Percentiles rank a stretch among this genome's conserved stretches.
These are phyloP conservation scores for Theobroma cacao DNA, from an alignment of 345 rosid genomes.

Conservation along the genomic window DNA sequence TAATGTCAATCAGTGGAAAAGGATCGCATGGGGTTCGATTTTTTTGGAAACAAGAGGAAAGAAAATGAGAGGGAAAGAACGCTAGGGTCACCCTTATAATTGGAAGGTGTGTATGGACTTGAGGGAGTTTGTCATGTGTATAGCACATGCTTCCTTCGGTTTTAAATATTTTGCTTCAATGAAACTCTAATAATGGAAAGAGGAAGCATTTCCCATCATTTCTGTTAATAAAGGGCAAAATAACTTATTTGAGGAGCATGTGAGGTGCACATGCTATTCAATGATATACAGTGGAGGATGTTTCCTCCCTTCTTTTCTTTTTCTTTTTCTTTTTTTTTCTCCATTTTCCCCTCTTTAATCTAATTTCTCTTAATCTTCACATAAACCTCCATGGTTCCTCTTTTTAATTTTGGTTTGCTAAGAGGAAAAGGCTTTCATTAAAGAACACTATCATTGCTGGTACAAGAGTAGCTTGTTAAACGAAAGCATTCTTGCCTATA, in stretches of 20 bases:
- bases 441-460: no score
- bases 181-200: constrained; percentile 1
- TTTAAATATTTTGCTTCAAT: not conserved
- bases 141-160: not conserved
- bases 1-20: not conserved
- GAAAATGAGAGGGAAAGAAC: not conserved
- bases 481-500: no score
- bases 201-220: not conserved
- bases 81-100: not conserved
- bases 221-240: not conserved
- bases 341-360: no score
- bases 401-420: not conserved
- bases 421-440: no score
- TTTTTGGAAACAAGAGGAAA: not conserved
- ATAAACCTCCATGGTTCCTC: no score
- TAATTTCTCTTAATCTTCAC: no score
- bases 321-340: not conserved
- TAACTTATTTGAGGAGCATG: not conserved
- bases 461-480: no score
- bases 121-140: not conserved
- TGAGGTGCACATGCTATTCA: not conserved
- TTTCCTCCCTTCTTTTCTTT: not conserved
- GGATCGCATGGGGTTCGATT: not conserved
- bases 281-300: not conserved
- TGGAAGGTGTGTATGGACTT: not conserved